Evolutionary conservation across 2,329 filamentous ascomycete genomes (phyloP).

Genomic region (Pyrenophora tritici-repentis): DNA sequence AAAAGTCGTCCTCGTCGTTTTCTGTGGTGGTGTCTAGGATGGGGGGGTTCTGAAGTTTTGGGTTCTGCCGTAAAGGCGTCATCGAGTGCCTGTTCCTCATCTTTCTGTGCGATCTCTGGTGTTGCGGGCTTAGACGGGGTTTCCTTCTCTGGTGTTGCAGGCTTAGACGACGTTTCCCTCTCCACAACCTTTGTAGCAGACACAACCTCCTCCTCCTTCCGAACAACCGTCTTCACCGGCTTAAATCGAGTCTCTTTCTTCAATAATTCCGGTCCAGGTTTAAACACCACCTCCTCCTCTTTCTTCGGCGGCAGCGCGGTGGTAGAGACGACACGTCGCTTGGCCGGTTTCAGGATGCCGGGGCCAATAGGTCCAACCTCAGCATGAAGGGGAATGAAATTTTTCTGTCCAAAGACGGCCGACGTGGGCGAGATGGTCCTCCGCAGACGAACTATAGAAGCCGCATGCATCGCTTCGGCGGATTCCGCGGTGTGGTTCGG

Average conservation of each 20-base stretch:
- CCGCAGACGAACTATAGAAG: conserved; percentile 40
- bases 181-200: conserved; percentile 17
- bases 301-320: conserved; percentile 15
- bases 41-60: not conserved
- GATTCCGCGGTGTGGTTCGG: conserved; percentile 14
- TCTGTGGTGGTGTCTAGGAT: not conserved
- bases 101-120: not conserved
- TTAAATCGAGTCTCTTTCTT: not conserved
- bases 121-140: not conserved
- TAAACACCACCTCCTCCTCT: not conserved
- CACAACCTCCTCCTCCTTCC: not conserved
- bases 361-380: conserved; percentile 41
- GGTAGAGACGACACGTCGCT: conserved; percentile 6
- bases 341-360: conserved; percentile 32
- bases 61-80: not conserved
- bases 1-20: conserved; percentile 10
- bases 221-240: too few species aligned
- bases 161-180: not conserved
- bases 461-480: conserved; percentile 29
- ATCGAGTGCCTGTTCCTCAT: not conserved
- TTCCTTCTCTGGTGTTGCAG: not conserved
- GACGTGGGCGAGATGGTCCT: conserved; percentile 43
- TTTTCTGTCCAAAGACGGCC: conserved; percentile 35
- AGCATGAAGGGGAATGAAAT: conserved; percentile 31
- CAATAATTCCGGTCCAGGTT: not conserved